Conservation (phyloP, 768 basidiomycete genomes). For the Lactarius evosmus region DNA sequence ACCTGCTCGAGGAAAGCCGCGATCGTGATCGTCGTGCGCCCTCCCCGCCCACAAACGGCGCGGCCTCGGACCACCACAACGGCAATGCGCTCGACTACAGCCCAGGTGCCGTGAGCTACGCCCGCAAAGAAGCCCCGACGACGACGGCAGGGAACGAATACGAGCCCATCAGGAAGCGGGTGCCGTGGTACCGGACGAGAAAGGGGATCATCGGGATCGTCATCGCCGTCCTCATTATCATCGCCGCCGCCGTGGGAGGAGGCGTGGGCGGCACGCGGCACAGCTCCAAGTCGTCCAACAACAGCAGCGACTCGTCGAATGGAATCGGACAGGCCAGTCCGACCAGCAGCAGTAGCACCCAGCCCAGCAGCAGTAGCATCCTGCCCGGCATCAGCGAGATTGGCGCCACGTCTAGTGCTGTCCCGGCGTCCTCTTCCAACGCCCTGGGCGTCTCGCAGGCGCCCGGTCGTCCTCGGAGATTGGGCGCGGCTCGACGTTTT, state of each 20-base stretch:
- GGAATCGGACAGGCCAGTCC: background rate
- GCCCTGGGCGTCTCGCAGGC: too few relatives aligned
- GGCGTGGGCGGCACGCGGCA: conserved; percentile 50
- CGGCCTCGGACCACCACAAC: conserved; percentile 32
- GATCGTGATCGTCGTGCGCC: conserved; percentile 28
- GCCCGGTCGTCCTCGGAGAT: too few relatives aligned
- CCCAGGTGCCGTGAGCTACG: conserved; percentile 21
- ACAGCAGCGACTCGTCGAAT: background rate
- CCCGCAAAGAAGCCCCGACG: conserved; percentile 25
- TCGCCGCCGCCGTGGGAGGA: conserved; percentile 56
- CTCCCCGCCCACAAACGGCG: conserved; percentile 17
- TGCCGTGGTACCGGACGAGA: conserved; percentile 50
- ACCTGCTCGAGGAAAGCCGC: conserved; percentile 37
- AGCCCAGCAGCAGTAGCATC: background rate
- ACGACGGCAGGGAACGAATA: conserved; percentile 12
- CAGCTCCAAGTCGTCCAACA: background rate
- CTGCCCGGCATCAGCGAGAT: background rate
- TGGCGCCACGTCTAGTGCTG: background rate
- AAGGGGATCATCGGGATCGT: conserved; percentile 43
- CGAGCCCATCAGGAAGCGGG: background rate
- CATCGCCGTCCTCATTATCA: conserved; percentile 40
- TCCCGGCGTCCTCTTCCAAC: background rate
- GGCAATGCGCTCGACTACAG: conserved; percentile 5
- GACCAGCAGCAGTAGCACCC: background rate
- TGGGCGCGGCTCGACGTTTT: too few relatives aligned